These are phyloP conservation scores for Neurospora crassa DNA, from an alignment of 2,329 filamentous ascomycete genomes.

Conservation along the genomic window DNA sequence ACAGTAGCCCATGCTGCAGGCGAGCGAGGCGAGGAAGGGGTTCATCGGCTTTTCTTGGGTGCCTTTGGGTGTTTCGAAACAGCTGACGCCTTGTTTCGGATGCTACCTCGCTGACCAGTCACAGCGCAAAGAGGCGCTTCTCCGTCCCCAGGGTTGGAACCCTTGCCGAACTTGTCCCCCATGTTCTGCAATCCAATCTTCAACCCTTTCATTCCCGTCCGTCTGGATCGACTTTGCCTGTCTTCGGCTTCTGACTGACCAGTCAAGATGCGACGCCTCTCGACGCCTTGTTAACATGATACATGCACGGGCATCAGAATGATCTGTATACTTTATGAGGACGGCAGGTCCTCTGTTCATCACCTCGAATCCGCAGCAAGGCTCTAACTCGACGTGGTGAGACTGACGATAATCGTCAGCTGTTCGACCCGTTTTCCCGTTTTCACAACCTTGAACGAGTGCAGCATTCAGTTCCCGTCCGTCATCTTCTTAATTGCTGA, in stretches of 20 bases:
- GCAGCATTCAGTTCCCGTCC: neutral
- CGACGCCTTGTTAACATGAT: neutral
- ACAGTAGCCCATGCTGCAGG: neutral
- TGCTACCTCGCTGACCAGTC: neutral
- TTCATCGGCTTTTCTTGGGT: slow-evolving; percentile 13
- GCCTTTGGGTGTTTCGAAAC: slow-evolving; percentile 18
- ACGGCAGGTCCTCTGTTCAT: neutral
- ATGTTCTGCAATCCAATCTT: neutral
- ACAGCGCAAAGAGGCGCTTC: slow-evolving; percentile 3
- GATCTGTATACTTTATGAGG: neutral
- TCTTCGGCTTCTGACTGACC: neutral
- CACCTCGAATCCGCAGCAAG: neutral
- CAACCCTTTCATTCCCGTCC: neutral
- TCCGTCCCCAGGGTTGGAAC: neutral
- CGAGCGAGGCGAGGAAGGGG: neutral
- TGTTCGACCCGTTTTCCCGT: neutral
- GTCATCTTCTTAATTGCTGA: neutral
- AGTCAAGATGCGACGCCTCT: neutral
- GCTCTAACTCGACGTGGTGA: neutral
- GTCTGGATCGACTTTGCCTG: neutral
- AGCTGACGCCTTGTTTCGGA: slow-evolving; percentile 1
- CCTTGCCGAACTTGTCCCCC: neutral
- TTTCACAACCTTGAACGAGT: neutral
- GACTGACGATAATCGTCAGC: neutral
- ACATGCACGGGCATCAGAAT: neutral